phyloP scores from a whole-genome alignment of 2,329 filamentous ascomycete genomes.

The Hymenoscyphus scutula region DNA sequence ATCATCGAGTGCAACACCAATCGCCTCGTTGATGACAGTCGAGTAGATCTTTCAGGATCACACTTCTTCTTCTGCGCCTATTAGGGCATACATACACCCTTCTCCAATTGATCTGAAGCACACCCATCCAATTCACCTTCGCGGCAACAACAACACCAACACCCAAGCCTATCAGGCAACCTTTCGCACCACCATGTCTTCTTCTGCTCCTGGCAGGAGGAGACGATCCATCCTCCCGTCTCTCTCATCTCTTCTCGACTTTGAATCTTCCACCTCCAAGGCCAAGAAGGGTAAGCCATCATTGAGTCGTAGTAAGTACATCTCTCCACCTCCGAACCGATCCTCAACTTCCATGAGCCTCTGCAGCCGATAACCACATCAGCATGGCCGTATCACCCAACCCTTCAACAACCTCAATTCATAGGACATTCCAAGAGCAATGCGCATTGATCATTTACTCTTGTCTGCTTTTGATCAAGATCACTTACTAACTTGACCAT shows the following conservation, averaged over 20 bases:
- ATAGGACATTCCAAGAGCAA: background rate
- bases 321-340: background rate
- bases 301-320: conserved; percentile 16
- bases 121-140: background rate
- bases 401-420: background rate
- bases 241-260: conserved; percentile 22
- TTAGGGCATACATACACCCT: background rate
- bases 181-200: conserved; percentile 18
- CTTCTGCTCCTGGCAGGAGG: conserved; percentile 25
- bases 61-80: background rate
- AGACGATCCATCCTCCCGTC: conserved; percentile 26
- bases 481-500: background rate
- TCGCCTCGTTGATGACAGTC: background rate
- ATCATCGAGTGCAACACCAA: too few species aligned
- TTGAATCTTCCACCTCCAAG: conserved; percentile 10
- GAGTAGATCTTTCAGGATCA: background rate
- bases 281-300: conserved; percentile 12
- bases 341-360: background rate
- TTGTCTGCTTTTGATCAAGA: background rate
- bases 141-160: too few species aligned
- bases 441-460: background rate
- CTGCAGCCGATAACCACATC: background rate
- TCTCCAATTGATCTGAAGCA: background rate
- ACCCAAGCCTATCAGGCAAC: background rate
- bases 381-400: background rate